Percentiles rank a stretch among this genome's conserved stretches.
These are phyloP conservation scores for Penicillium corylophilum DNA, from an alignment of 2,329 filamentous ascomycete species.

Conservation along the genomic window DNA sequence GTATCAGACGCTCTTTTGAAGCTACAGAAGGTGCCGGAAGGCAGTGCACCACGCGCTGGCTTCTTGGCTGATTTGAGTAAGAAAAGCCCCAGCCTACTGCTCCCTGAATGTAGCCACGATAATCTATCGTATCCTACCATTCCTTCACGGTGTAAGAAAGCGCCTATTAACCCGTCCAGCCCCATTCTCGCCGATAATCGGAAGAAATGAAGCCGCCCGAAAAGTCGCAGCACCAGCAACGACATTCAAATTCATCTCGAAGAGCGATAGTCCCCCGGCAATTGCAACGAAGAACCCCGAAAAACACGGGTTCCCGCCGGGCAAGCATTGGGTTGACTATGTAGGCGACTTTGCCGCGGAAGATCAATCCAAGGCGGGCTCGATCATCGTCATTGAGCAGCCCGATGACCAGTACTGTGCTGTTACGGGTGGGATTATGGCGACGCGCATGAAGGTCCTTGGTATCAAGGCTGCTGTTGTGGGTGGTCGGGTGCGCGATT, in stretches of 20 bases:
- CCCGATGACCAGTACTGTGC: conserved; percentile 66
- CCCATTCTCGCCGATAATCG: conserved; percentile 36
- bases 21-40: conserved; percentile 50
- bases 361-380: conserved; percentile 49
- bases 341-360: conserved; percentile 26
- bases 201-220: conserved; percentile 25
- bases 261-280: conserved; percentile 46
- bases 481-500: conserved; percentile 66
- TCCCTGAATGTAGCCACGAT: background rate
- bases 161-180: conserved; percentile 12
- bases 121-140: background rate
- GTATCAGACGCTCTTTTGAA: conserved; percentile 72
- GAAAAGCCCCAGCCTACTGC: background rate
- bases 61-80: conserved; percentile 63
- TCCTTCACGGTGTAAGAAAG: background rate
- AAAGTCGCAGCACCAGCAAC: conserved; percentile 46
- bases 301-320: conserved; percentile 55
- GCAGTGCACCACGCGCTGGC: conserved; percentile 60
- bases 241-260: conserved; percentile 58
- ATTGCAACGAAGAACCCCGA: conserved; percentile 19
- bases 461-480: conserved; percentile 64
- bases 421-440: conserved; percentile 75
- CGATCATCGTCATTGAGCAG: conserved; percentile 66
- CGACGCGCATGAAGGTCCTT: conserved; percentile 63
- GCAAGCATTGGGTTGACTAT: conserved; percentile 68